Evolutionary conservation across 805 yeast genomes (phyloP), one percentile per base, ranked within the genome.

Genomic region (Candida tallmaniae): DNA sequence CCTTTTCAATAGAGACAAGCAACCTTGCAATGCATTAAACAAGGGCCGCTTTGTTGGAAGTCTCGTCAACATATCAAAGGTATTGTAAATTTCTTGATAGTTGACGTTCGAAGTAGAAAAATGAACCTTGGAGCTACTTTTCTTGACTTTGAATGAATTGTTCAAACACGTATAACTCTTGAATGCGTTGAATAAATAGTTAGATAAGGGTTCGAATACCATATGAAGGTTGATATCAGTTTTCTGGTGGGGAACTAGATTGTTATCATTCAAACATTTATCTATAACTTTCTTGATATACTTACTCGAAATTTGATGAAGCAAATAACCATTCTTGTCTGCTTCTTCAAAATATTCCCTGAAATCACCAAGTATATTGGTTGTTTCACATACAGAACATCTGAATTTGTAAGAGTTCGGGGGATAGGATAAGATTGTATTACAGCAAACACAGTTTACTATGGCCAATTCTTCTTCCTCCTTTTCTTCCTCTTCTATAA

Each of bases 1-100:
- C 24, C 78, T 65, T 38, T 71, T 75, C 15, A 86, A 55, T 2
- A 79, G 59, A 5, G 67, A 66, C 29, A 73, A 59, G 2, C 75
- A 70, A 0, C 80, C 74, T 4, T 62, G 46, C 13, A 86, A 52
- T 23, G 87, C 64, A 32, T 65, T 68, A 42, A 62, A 73, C 35
- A 77, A 65, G 0, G 90, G 90, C 35, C 74, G 62, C 42, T 68
- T 73, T 0, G 86, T 72, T 0, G 88, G 85, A 3, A 83, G 56
- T 14, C 58, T 56, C 20, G 67, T 44, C 6, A 84, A 37, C 3
- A 73, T 38, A 0, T 54, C 39, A 52, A 76, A 84, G 14, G 71
- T 65, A 15, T 63, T 51, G 1, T 56, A 55, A 4, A 83, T 50
- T 17, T 76, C 77, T 2, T 48, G 49, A 35, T 62, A 64, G 47